Conservation (phyloP, 2,329 filamentous ascomycete species). For the Acephala macrosclerotiorum region DNA sequence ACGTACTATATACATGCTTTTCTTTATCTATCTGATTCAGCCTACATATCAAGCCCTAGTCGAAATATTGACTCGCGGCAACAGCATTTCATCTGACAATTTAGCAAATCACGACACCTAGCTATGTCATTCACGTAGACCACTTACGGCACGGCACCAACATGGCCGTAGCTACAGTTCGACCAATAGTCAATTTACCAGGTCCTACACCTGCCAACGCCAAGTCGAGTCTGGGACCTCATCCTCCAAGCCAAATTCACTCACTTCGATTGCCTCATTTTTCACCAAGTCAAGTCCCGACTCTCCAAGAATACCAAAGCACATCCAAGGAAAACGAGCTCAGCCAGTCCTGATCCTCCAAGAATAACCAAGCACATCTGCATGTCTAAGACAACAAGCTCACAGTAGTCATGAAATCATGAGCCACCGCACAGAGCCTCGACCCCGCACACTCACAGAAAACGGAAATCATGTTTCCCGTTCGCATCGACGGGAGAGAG, state of each 20-base stretch:
- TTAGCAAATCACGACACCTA: neutral
- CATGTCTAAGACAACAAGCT: too few species aligned
- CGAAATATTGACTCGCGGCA: neutral
- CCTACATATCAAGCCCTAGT: neutral
- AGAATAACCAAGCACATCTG: too few species aligned
- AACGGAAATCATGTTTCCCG: neutral
- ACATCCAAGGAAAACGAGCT: too few species aligned
- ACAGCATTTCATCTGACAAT: neutral
- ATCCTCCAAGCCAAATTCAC: neutral
- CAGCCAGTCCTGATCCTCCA: too few species aligned
- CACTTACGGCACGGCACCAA: neutral
- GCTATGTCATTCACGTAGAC: neutral
- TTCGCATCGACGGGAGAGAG: neutral
- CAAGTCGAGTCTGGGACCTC: neutral
- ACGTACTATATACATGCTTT: conserved; percentile 9
- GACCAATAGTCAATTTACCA: neutral
- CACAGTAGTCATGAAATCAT: too few species aligned
- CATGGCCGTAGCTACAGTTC: neutral
- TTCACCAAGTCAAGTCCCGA: neutral
- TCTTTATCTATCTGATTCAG: neutral
- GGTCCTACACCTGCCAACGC: neutral
- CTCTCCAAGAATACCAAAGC: too few species aligned
- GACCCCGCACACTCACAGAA: neutral
- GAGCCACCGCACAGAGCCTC: too few species aligned
- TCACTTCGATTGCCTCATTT: neutral